Percentiles rank a stretch among this genome's conserved stretches.
Evolutionary conservation across 306 rosid species (phyloP).

Genomic region (Vicia villosa): DNA sequence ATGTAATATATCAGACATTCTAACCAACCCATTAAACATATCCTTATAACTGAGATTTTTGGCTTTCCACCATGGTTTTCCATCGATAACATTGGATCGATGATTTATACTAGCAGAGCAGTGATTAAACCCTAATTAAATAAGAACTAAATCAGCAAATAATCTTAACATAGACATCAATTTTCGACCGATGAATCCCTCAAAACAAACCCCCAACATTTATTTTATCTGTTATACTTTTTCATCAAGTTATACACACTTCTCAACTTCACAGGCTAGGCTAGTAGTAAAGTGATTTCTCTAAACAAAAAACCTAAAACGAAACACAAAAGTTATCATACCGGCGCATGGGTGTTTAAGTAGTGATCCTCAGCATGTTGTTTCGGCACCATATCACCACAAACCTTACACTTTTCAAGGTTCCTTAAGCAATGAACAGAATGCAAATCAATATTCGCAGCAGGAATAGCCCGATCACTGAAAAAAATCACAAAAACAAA

Average conservation of each 20-base stretch:
- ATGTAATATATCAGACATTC: neutral
- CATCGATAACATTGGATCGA: neutral
- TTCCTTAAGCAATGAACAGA: slow-evolving; percentile 84
- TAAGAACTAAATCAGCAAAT: neutral
- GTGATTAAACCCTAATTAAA: neutral
- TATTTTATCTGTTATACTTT: neutral
- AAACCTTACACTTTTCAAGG: slow-evolving; percentile 80
- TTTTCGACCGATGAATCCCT: neutral
- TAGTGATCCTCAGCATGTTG: slow-evolving; percentile 74
- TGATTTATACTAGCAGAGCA: too few relatives aligned
- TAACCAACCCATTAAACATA: neutral
- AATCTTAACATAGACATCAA: neutral
- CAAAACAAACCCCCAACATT: neutral
- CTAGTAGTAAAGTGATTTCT: neutral
- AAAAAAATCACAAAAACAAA: slow-evolving; percentile 39
- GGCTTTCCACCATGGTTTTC: too few relatives aligned
- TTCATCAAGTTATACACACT: slow-evolving; percentile 10
- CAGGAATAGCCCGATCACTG: slow-evolving; percentile 81
- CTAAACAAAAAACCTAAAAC: neutral
- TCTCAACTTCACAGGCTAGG: neutral
- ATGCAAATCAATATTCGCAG: slow-evolving; percentile 81
- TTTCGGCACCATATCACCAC: slow-evolving; percentile 89
- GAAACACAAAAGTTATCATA: slow-evolving; percentile 38
- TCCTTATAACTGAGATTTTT: neutral
- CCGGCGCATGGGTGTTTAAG: slow-evolving; percentile 88